A percentile compares a stretch with the other conserved stretches of the same genome.
phyloP scores from a whole-genome alignment of 805 yeast genomes.

The Dipodascopsis uninucleata region DNA sequence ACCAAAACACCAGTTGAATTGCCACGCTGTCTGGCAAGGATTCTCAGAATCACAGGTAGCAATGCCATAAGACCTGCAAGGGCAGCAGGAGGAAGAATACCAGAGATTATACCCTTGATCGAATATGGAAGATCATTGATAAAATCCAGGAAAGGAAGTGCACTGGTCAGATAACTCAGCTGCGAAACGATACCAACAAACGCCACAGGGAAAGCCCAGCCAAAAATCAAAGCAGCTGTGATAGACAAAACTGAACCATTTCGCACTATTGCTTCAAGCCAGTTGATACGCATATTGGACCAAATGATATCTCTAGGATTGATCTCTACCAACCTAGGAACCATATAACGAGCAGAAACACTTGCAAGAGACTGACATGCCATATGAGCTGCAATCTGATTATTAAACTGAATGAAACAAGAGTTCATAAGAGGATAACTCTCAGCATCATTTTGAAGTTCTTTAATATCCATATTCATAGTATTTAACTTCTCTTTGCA shows the following conservation, averaged over 20 bases:
- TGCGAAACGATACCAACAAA: conserved; percentile 74
- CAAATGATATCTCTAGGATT: conserved; percentile 70
- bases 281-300: conserved; percentile 51
- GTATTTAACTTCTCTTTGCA: conserved; percentile 63
- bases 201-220: conserved; percentile 83
- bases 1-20: conserved; percentile 63
- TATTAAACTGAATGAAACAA: conserved; percentile 64
- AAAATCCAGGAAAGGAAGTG: conserved; percentile 70
- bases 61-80: conserved; percentile 80
- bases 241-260: conserved; percentile 45
- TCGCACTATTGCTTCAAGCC: conserved; percentile 41
- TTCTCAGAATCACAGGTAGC: conserved; percentile 77
- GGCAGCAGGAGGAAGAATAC: conserved; percentile 77
- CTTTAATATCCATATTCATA: conserved; percentile 60
- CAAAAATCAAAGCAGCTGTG: conserved; percentile 50
- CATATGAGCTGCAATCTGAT: conserved; percentile 55
- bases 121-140: conserved; percentile 54
- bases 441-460: conserved; percentile 57
- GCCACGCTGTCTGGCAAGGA: conserved; percentile 73
- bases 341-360: conserved; percentile 45
- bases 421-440: conserved; percentile 64
- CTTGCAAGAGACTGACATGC: conserved; percentile 50
- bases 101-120: conserved; percentile 82
- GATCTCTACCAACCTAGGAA: conserved; percentile 44
- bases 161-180: conserved; percentile 63